Base-by-base conservation (phyloP, 345 rosid species). In the Salix udensis region DNA sequence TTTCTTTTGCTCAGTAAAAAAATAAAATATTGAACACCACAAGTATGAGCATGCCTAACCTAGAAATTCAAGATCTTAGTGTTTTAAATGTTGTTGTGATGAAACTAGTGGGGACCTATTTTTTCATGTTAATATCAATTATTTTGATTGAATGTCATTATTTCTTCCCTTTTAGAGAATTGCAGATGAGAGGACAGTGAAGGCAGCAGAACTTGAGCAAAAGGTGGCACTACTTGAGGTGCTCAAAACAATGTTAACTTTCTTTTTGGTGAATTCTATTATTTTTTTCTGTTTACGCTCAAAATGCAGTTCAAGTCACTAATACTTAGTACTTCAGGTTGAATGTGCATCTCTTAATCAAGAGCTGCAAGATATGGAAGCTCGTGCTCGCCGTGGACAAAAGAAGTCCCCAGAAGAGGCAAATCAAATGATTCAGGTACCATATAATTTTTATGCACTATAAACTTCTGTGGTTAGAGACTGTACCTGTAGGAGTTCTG, bases 221-320 rank as follows among this genome's bases (percentile, higher is more conserved):
- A 94, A 94, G 85, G 83, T 91, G 83, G 99, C 97, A 67, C 82
- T 92, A 79, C 92, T 91, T 70, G 99, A 94, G 99, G 99, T 96
- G 83, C 42, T 72, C 48, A 75, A 80, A 73, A 61, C 37, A 65
- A 74, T 68, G 64, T 44, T 52, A 42, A 67, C 23, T 71, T 61
- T 44, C 66, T 48, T 75, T 76, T 78, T 74, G n/a, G 5, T 48
- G 60, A 65, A 18, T n/a, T 39, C 53, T 5, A 46, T 30, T 65
- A 66, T 73, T 64, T 11, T 67, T 55, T 77, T 62, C 34, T 24
- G 50, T 74, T 62, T 73, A 30, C 50, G 16, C 12, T 75, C 50
- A 68, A 61, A 50, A 11, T 70, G 15, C n/a, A 71, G 39, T 77
- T 74, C 28, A 68, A 65, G 44, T 52, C 81, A 52, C 79, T 67